Evolutionary conservation across 345 rosid genomes (phyloP).

Genomic region (Corchorus olitorius): DNA sequence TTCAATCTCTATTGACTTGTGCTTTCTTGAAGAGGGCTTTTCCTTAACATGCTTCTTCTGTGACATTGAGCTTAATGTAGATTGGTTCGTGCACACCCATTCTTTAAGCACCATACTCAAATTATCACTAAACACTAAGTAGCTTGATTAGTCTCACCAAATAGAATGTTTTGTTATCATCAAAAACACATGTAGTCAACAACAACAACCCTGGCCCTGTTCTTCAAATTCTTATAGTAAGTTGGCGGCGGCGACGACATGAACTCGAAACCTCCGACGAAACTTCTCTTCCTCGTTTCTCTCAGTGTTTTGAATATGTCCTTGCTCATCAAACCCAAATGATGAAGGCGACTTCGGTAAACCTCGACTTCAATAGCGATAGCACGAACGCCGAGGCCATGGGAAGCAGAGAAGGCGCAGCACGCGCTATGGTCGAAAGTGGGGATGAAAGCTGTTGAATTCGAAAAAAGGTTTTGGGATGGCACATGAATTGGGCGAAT

Average conservation of each 20-base stretch:
- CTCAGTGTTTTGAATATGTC: constrained; percentile 78
- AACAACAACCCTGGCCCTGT: constrained; percentile 57
- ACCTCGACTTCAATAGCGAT: constrained; percentile 75
- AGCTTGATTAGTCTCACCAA: too few species aligned
- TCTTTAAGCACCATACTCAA: too few species aligned
- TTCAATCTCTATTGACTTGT: too few species aligned
- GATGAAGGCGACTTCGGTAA: constrained; percentile 63
- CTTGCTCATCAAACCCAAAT: constrained; percentile 69
- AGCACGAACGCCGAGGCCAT: constrained; percentile 77
- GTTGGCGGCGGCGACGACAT: constrained; percentile 96
- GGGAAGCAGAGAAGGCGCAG: constrained; percentile 59
- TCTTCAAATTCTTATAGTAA: constrained; percentile 73
- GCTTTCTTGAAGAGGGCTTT: too few species aligned
- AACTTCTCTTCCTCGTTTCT: constrained; percentile 81
- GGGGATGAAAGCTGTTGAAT: constrained; percentile 57
- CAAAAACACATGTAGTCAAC: too few species aligned
- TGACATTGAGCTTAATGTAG: too few species aligned
- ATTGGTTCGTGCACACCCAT: too few species aligned
- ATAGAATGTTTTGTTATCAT: too few species aligned
- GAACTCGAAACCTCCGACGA: constrained; percentile 85
- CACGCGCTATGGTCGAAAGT: constrained; percentile 43
- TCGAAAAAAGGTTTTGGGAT: constrained; percentile 21
- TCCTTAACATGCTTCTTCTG: too few species aligned
- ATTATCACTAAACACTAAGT: too few species aligned
- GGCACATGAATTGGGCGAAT: too few species aligned